These are phyloP conservation scores for Trebouxia gelatinosa DNA, from an alignment of 163 green algal species.

Conservation along the genomic window DNA sequence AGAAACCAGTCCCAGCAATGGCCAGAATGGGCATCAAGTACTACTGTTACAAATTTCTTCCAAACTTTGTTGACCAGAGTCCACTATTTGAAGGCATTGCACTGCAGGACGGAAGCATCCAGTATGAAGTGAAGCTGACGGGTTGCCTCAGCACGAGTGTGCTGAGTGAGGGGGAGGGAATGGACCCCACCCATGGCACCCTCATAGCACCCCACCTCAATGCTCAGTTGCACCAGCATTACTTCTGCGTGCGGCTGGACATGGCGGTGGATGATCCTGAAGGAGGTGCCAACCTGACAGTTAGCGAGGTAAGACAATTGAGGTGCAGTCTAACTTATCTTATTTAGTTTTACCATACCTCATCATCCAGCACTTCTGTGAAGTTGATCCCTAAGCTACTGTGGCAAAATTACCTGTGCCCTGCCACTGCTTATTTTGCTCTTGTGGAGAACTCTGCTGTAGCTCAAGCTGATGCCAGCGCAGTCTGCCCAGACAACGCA, in stretches of 20 bases:
- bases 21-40: no score
- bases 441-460: no score
- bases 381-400: no score
- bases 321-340: neutral
- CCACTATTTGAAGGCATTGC: no score
- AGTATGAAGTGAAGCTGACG: conserved; percentile 86
- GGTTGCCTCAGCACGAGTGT: conserved; percentile 64
- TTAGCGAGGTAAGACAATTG: conserved; percentile 50
- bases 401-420: no score
- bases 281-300: conserved; percentile 50
- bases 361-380: no score
- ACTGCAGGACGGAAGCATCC: conserved; percentile 78
- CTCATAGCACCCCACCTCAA: conserved; percentile 59
- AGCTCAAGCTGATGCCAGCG: no score
- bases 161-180: conserved; percentile 40
- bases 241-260: conserved; percentile 81
- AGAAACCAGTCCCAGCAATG: no score
- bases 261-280: conserved; percentile 69
- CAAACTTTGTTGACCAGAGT: conserved; percentile 5
- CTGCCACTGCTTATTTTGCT: no score
- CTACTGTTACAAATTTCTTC: no score
- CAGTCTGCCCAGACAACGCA: no score
- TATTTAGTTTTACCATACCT: no score
- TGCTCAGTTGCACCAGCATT: conserved; percentile 72
- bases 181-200: conserved; percentile 37